Evolutionary conservation across 208 protist species (phyloP).

Genomic region (Leishmania turanica): DNA sequence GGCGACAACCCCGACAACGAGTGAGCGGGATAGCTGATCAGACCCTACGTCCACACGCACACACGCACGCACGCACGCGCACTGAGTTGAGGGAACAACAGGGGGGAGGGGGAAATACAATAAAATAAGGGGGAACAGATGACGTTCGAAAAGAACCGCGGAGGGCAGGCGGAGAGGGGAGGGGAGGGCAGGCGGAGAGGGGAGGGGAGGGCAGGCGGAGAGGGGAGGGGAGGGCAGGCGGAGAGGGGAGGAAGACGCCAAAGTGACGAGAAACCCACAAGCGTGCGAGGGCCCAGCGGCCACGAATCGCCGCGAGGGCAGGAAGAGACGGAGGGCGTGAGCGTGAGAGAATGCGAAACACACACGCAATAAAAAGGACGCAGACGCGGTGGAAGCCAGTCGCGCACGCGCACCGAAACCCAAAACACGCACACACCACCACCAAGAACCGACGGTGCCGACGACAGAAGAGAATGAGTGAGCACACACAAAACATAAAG

Average conservation of each 20-base stretch:
- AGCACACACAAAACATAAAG: not conserved
- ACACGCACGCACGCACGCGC: conserved; percentile 4
- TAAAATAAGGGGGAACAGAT: no score
- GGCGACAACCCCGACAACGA: not conserved
- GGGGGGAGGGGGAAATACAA: not conserved
- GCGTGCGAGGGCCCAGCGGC: not conserved
- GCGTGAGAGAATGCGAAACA: no score
- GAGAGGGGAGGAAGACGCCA: not conserved
- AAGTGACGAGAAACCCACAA: not conserved
- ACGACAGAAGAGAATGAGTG: not conserved
- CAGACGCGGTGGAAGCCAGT: not conserved
- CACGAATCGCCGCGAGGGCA: not conserved
- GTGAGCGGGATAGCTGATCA: not conserved
- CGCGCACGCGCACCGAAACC: not conserved
- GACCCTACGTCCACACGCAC: not conserved
- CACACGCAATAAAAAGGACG: not conserved
- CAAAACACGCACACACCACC: conserved; percentile 2
- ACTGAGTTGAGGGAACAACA: not conserved
- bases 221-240: no score
- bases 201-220: no score
- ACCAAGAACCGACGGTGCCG: not conserved
- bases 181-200: no score
- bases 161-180: no score
- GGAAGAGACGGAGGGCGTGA: not conserved
- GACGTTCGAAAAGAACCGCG: not conserved